Percentiles rank a stretch among this genome's conserved stretches.
phyloP scores from a whole-genome alignment of 2,329 filamentous ascomycete genomes.

The Alternaria incomplexa region DNA sequence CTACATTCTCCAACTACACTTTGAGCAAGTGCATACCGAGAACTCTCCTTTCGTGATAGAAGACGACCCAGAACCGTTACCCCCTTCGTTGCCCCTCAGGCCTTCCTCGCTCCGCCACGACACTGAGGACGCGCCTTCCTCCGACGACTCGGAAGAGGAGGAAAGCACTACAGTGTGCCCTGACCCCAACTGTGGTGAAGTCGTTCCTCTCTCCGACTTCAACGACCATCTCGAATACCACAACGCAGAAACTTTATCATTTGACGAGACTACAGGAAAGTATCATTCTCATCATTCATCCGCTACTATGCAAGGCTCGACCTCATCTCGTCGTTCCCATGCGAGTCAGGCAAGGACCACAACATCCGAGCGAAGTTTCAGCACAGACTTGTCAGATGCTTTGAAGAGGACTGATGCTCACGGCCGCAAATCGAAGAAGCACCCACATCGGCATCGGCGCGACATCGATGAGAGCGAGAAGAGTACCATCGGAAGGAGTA shows the following conservation, averaged over 20 bases:
- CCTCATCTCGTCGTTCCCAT: slow-evolving; percentile 16
- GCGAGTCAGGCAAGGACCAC: slow-evolving; percentile 24
- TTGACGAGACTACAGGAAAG: slow-evolving; percentile 40
- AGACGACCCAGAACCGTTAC: slow-evolving; percentile 39
- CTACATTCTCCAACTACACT: slow-evolving; percentile 48
- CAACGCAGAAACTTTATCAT: slow-evolving; percentile 48
- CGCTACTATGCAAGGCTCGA: slow-evolving; percentile 37
- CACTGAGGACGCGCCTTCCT: slow-evolving; percentile 33
- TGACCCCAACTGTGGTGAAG: slow-evolving; percentile 52
- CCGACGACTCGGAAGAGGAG: slow-evolving; percentile 37
- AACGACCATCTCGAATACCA: slow-evolving; percentile 57
- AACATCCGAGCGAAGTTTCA: slow-evolving; percentile 31
- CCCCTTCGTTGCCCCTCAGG: slow-evolving; percentile 25
- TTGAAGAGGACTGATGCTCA: slow-evolving; percentile 21
- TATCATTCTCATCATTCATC: slow-evolving; percentile 43
- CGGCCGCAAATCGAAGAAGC: slow-evolving; percentile 32
- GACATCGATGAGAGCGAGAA: slow-evolving; percentile 42
- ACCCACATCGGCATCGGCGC: slow-evolving; percentile 29
- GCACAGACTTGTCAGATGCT: slow-evolving; percentile 24
- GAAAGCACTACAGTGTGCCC: slow-evolving; percentile 49
- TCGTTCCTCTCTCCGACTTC: slow-evolving; percentile 49
- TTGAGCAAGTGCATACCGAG: slow-evolving; percentile 49
- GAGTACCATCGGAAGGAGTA: slow-evolving; percentile 44
- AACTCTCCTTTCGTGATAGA: slow-evolving; percentile 47
- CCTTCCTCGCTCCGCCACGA: slow-evolving; percentile 26